phyloP scores from a whole-genome alignment of 2,329 filamentous ascomycete species.

The Colletotrichum sp. region DNA sequence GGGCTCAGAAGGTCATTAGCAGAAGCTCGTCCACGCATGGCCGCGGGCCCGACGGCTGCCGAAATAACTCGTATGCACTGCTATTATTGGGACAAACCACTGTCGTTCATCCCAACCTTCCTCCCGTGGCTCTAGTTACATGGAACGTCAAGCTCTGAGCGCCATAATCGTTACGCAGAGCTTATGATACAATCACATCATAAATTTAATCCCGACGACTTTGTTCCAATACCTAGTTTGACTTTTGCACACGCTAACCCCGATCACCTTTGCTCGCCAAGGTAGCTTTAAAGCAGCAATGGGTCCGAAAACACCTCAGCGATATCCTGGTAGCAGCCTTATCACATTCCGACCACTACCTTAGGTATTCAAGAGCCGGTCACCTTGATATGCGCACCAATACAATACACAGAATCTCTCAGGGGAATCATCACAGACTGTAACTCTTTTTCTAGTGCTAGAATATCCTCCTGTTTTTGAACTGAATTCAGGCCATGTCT shows the following conservation, averaged over 20 bases:
- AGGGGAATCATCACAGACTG: background rate
- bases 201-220: too few species aligned
- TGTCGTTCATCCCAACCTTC: background rate
- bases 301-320: too few species aligned
- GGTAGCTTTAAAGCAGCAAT: too few species aligned
- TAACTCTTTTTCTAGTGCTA: slow-evolving; percentile 31
- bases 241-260: too few species aligned
- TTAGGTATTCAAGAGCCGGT: slow-evolving; percentile 33
- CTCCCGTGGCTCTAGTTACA: background rate
- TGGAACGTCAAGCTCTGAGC: too few species aligned
- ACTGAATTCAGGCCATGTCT: slow-evolving; percentile 35
- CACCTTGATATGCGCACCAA: slow-evolving; percentile 22
- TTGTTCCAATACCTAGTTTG: too few species aligned
- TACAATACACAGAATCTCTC: background rate
- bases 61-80: background rate
- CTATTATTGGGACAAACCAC: accelerated
- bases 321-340: too few species aligned
- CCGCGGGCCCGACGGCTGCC: background rate
- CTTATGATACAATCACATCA: too few species aligned
- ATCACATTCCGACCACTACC: slow-evolving; percentile 35
- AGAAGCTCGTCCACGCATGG: background rate
- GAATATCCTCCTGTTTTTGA: slow-evolving; percentile 36
- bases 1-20: background rate
- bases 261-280: too few species aligned
- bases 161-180: too few species aligned